phyloP scores from a whole-genome alignment of 139 green algal genomes.

The Chlamydomonas asymmetrica region DNA sequence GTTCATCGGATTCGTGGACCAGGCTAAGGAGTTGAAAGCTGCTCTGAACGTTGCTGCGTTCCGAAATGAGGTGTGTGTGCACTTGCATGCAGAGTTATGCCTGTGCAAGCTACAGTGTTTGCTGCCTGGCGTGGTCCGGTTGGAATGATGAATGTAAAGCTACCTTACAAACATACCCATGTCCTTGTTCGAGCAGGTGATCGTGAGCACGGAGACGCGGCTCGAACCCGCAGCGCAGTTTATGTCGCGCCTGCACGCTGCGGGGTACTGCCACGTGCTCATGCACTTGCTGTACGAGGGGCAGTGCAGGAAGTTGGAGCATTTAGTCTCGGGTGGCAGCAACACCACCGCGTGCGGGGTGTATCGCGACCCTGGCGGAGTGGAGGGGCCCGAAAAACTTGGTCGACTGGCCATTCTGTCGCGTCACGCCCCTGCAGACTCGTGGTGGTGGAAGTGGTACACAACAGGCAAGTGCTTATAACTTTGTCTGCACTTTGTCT shows the following conservation, averaged over 20 bases:
- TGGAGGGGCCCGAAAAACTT: not conserved
- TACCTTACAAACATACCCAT: too few species aligned
- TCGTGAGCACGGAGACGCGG: not conserved
- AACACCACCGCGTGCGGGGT: not conserved
- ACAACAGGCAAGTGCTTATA: not conserved
- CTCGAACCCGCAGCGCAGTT: not conserved
- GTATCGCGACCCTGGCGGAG: not conserved
- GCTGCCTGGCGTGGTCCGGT: too few species aligned
- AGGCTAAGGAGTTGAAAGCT: not conserved
- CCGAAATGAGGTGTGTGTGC: too few species aligned
- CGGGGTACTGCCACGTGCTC: constrained; percentile 4
- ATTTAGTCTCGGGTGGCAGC: not conserved
- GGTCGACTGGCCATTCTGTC: not conserved
- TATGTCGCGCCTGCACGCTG: not conserved
- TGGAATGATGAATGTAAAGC: too few species aligned
- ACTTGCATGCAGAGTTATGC: too few species aligned
- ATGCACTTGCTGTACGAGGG: not conserved
- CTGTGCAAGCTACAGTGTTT: too few species aligned
- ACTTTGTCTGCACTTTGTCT: not conserved
- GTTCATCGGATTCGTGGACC: not conserved
- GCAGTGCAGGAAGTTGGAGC: not conserved
- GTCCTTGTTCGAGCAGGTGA: too few species aligned
- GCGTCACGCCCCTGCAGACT: not conserved
- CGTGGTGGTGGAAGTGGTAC: constrained; percentile 15
- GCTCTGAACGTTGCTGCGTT: not conserved